Base-by-base conservation (phyloP, 768 basidiomycete genomes). In the Rhodotorula taiwanensis region DNA sequence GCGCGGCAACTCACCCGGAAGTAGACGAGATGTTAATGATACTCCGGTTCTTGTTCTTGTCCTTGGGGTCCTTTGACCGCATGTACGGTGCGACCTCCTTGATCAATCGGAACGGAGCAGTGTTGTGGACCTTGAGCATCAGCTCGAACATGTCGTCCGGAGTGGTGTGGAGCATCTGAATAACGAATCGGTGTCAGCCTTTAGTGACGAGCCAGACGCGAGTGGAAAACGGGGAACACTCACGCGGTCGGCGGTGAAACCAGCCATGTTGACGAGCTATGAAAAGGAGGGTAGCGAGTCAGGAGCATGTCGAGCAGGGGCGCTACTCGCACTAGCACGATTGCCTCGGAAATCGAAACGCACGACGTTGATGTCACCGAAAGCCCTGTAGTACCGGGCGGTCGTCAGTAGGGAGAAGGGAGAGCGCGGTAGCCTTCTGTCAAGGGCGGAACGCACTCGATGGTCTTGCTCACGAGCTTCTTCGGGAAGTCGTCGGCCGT, bases 31-130 rank as follows among this genome's bases (percentile, higher is more conserved):
- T 84, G 73, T 89, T 90, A 70, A 87, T 79, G 71, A 91, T 83
- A 11, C 83, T 86, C 52, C 87, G 82, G 59, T 74, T 72, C 33
- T 51, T 74, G 86, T 86, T 72, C 82, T 39, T 48, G 21, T 51
- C 86, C 36, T 80, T 79, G 16, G 58, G 64, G 76, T 81, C 81
- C 81, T 89, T 90, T 76, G 87, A 73, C 31, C 89, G 85, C 81
- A 89, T 84, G 75, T 88, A 84, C 16, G 88, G 89, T 20, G 89
- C 88, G 7, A 88, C 88, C 61, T 87, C 85, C 55, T 88, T 83
- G 63, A 90, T 79, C 70, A 91, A 83, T 44, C 88, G 80, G 83
- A 90, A 91, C 0, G 89, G 89, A 5, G 89, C 87, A 54, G 86
- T 83, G 71, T 88, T 85, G 75, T 91, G 89, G 55, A 90, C 84